Percentiles rank a stretch among this genome's conserved stretches.
Evolutionary conservation across 1,284 basidiomycete species (phyloP).

Genomic region (Sporisorium graminicola): DNA sequence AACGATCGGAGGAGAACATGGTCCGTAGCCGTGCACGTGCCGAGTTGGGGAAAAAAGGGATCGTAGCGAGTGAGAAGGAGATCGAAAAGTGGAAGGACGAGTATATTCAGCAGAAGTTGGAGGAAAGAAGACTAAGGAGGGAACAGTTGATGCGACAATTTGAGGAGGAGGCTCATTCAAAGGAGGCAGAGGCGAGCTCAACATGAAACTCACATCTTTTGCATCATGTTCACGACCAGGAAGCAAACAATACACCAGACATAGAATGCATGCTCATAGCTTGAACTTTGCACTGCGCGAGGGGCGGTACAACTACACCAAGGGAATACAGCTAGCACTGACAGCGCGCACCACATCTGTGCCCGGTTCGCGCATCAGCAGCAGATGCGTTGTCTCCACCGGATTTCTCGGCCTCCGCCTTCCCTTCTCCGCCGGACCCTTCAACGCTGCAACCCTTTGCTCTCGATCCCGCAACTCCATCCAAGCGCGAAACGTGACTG

Average conservation of each 20-base stretch:
- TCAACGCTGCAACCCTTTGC: constrained; percentile 11
- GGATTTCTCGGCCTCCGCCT: constrained; percentile 35
- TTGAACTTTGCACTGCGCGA: background rate
- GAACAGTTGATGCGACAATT: constrained; percentile 22
- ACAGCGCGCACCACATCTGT: constrained; percentile 41
- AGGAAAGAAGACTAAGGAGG: constrained; percentile 40
- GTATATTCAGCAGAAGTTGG: constrained; percentile 43
- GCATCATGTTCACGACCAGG: background rate
- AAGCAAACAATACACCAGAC: background rate
- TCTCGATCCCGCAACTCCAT: constrained; percentile 29
- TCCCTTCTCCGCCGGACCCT: constrained; percentile 4
- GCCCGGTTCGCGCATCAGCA: constrained; percentile 43
- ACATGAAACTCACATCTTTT: background rate
- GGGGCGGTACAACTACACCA: constrained; percentile 2
- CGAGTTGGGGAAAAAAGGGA: constrained; percentile 58
- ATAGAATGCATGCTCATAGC: background rate
- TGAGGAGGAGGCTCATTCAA: constrained; percentile 8
- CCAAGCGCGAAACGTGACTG: constrained; percentile 35
- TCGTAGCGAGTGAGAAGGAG: constrained; percentile 61
- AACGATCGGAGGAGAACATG: constrained; percentile 59
- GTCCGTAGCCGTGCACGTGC: constrained; percentile 51
- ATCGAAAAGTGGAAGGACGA: constrained; percentile 65
- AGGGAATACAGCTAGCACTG: constrained; percentile 22
- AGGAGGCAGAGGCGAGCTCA: background rate
- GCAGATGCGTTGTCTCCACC: constrained; percentile 29